These are phyloP conservation scores for Acanthamoeba sp. DNA, from an alignment of 208 protist genomes.

Conservation along the genomic window DNA sequence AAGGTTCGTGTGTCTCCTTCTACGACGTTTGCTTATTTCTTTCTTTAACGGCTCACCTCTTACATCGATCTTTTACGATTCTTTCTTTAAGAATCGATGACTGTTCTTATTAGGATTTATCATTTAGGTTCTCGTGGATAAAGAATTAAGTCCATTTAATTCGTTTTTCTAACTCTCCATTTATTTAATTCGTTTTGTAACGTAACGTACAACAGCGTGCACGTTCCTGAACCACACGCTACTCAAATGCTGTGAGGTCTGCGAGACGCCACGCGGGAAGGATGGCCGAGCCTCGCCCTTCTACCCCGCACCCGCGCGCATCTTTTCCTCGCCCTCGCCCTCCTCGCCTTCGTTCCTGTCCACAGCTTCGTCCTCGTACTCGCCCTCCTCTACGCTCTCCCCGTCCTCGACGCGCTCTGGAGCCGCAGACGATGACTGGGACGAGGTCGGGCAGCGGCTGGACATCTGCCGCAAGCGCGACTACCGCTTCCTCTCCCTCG, in stretches of 20 bases:
- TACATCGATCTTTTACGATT: too few species aligned
- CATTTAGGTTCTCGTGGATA: neutral
- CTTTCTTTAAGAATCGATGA: too few species aligned
- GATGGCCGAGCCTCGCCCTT: constrained; percentile 7
- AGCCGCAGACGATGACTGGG: neutral
- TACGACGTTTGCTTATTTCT: neutral
- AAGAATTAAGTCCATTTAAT: too few species aligned
- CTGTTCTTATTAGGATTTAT: too few species aligned
- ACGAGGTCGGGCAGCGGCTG: constrained; percentile 21
- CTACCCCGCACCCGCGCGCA: neutral
- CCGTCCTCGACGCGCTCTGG: neutral
- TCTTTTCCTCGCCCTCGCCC: neutral
- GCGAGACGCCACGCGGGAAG: constrained; percentile 42
- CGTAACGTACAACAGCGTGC: neutral
- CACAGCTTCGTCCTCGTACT: neutral
- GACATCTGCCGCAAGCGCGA: constrained; percentile 63
- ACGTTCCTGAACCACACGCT: constrained; percentile 22
- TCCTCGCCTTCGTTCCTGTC: neutral
- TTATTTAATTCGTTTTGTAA: too few species aligned
- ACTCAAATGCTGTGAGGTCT: constrained; percentile 5
- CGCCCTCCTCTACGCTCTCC: neutral
- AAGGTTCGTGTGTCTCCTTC: neutral
- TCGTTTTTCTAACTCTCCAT: neutral
- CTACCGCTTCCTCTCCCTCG: constrained; percentile 59
- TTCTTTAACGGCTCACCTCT: neutral